Base-by-base conservation (phyloP, 2,329 filamentous ascomycete genomes). In the Cercospora sp. region DNA sequence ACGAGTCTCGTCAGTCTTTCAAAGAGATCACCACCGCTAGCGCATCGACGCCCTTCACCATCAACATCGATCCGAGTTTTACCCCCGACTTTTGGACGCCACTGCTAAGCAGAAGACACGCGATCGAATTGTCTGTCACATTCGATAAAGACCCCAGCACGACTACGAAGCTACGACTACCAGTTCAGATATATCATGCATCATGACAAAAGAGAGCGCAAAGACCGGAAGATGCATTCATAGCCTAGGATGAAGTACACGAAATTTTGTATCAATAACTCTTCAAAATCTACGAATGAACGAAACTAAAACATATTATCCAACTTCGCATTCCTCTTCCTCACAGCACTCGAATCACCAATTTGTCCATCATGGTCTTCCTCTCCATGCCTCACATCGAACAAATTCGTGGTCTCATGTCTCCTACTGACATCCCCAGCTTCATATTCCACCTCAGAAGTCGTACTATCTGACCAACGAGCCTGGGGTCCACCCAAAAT, bases 71-170 rank as follows among this genome's bases (percentile, higher is more conserved):
- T 13, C 30, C 61, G 20, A 13, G 45, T 3, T 26, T 64, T 1
- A 51, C 33, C n/a, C 65, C 68, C 3, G 60, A 63, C 13, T 70
- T 70, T 48, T 68, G 60, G 60, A 67, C 68, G 12, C 65, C 66
- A 16, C 48, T 67, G 7, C 30, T 70, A 13, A 68, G 65, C 13
- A 48, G 68, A 62, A 60, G 68, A 26, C 62, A 68, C 59, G 60
- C 68, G 1, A 61, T 70, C 8, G 68, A 68, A n/a, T 18, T 70
- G 4, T 57, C 60, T 12, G 36, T 70, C 10, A 67, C 63, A 5
- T 61, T 70, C 8, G 68, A 68, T n/a, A 66, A 68, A 20, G 65
- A 70, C 26, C 6, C 63, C 2, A 64, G 60, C 57, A 60, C 63
- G 5, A 62, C 45, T 2, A 66, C 61, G 33, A 70, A 68, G 30